Percentiles rank a stretch among this genome's conserved stretches.
phyloP scores from a whole-genome alignment of 345 rosid genomes.

The Physaria fendleri region DNA sequence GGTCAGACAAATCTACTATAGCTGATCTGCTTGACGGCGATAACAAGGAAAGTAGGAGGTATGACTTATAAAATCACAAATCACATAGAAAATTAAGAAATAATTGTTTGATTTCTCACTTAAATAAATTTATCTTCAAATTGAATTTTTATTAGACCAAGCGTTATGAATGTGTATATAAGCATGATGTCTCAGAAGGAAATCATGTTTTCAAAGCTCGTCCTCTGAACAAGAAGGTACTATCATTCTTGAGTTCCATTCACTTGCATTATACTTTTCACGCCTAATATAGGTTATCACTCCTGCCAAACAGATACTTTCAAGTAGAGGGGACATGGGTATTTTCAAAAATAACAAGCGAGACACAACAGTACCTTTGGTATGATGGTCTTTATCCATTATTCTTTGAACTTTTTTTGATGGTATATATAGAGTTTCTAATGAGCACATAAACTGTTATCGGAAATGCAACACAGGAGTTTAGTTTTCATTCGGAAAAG shows the following conservation, averaged over 20 bases:
- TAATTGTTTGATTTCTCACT: too few species aligned
- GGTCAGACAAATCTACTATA: too few species aligned
- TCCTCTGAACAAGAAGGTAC: constrained; percentile 79
- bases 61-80: too few species aligned
- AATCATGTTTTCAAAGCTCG: constrained; percentile 60
- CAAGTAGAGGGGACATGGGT: constrained; percentile 62
- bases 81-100: too few species aligned
- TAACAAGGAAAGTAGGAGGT: too few species aligned
- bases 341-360: constrained; percentile 57
- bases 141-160: too few species aligned
- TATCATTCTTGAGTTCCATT: neutral
- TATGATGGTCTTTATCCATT: constrained; percentile 24
- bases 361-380: constrained; percentile 70
- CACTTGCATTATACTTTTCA: neutral
- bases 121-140: neutral
- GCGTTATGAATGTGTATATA: constrained; percentile 28
- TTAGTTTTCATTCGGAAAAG: constrained; percentile 57
- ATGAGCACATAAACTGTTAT: neutral
- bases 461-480: constrained; percentile 48
- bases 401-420: neutral
- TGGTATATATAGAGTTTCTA: neutral
- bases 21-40: too few species aligned
- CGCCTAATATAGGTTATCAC: neutral
- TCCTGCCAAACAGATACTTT: constrained; percentile 43
- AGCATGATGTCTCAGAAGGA: constrained; percentile 35